phyloP scores from a whole-genome alignment of 2,329 filamentous ascomycete species.

The Leptographium galeiforme region DNA sequence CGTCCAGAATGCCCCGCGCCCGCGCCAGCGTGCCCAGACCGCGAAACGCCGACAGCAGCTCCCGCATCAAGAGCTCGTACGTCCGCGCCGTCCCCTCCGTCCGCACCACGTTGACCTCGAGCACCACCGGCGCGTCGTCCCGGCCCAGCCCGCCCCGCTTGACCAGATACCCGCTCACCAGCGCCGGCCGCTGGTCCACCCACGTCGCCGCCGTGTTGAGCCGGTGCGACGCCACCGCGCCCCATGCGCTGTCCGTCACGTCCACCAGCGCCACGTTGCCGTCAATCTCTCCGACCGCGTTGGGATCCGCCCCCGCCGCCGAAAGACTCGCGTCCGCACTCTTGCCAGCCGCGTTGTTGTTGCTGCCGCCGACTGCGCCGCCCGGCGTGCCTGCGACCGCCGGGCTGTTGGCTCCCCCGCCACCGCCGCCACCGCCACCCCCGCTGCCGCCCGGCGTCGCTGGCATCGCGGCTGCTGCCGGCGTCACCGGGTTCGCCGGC shows the following conservation, averaged over 20 bases:
- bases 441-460: constrained; percentile 12
- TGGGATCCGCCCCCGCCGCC: constrained; percentile 15
- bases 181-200: constrained; percentile 40
- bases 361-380: background rate
- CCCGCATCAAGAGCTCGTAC: constrained; percentile 53
- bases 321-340: constrained; percentile 20
- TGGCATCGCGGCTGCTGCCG: constrained; percentile 3
- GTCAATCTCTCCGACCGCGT: constrained; percentile 25
- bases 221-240: constrained; percentile 54
- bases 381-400: background rate
- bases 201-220: constrained; percentile 45
- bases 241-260: constrained; percentile 63
- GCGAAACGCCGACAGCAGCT: constrained; percentile 57
- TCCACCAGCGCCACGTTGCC: constrained; percentile 59
- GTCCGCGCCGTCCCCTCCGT: constrained; percentile 37
- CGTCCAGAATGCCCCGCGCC: constrained; percentile 48
- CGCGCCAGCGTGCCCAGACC: constrained; percentile 56
- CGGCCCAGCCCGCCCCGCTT: constrained; percentile 43
- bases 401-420: constrained; percentile 4
- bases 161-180: constrained; percentile 52
- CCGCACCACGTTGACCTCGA: constrained; percentile 53
- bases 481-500: constrained; percentile 22
- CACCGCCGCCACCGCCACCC: background rate
- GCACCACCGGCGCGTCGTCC: constrained; percentile 44
- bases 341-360: constrained; percentile 16